These are phyloP conservation scores for Arabidopsis hybrid DNA, from an alignment of 441 rosid species.

Conservation along the genomic window DNA sequence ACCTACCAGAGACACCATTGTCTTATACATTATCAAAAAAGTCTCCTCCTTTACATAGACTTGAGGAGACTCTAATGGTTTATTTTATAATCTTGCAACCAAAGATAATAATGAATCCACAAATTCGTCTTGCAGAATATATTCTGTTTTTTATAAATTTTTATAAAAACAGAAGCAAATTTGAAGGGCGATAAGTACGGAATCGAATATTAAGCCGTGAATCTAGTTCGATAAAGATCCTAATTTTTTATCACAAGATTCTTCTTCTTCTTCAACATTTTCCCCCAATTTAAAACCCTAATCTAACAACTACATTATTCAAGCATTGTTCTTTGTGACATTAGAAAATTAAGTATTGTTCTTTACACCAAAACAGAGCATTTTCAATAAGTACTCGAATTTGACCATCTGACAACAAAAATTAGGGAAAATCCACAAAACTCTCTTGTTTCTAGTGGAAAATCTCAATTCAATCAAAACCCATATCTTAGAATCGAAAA, in stretches of 20 bases:
- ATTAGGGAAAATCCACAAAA: not conserved
- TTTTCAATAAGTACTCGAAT: not conserved
- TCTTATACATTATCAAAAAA: constrained; percentile 28
- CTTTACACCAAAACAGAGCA: constrained; percentile 35
- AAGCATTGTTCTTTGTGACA: constrained; percentile 19
- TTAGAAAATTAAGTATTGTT: not conserved
- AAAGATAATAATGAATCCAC: constrained; percentile 2
- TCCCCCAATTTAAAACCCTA: constrained; percentile 8
- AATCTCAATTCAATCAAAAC: constrained; percentile 23
- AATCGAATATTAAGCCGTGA: constrained; percentile 35
- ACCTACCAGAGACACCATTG: not conserved
- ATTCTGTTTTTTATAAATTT: constrained; percentile 13
- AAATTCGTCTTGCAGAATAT: constrained; percentile 17
- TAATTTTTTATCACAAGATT: not conserved
- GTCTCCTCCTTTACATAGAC: constrained; percentile 28
- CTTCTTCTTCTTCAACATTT: constrained; percentile 1
- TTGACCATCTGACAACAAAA: not conserved
- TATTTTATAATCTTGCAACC: constrained; percentile 7
- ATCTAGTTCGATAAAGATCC: constrained; percentile 34
- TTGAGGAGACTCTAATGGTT: constrained; percentile 3
- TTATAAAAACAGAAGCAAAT: not conserved
- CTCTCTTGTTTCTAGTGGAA: constrained; percentile 16
- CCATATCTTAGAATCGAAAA: constrained; percentile 29
- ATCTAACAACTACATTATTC: constrained; percentile 30
- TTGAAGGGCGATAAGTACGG: constrained; percentile 28